Base-by-base conservation (phyloP, 768 basidiomycete genomes). In the Suillus paluster region DNA sequence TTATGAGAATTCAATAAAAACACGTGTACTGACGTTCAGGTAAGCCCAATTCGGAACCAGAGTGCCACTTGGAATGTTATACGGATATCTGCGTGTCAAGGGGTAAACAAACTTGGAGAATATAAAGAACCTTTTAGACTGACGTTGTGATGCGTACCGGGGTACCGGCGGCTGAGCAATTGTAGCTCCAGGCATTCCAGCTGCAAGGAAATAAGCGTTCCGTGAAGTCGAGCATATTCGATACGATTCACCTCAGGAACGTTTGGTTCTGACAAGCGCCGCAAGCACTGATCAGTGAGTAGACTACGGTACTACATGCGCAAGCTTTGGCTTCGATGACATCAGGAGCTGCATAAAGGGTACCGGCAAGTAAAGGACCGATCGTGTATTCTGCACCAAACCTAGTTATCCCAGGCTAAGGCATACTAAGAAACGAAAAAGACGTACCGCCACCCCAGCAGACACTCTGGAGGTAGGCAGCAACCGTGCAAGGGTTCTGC, bases 31-130 rank as follows among this genome's bases (percentile, higher is more conserved):
- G 21, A 88, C 81, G 60, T 86, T 81, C 41, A 83, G 72, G 63
- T 83, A 89, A 19, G 87, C 87, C 88, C 88, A 89, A 11, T 80
- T 80, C 10, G 86, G 87, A n/a, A 89, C 78, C 15, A 78, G 75
- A 3, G 83, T 77, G 11, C 80, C 30, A 30, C 30, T 30, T 6
- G 30, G 30, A 30, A 30, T 30, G 30, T 30, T 6, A 3, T 3
- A 30, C 0, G 84, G 82, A 63, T 76, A 87, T 19, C 84, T 84
- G 48, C 59, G 11, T 50, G 30, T 39, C 15, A 17, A 71, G 11
- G 65, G 33, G 23, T 19, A 34, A 11, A 23, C n/a, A n/a, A 44
- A 44, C 19, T 9, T 44, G 2, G n/a, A 10, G 46, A 53, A n/a
- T 30, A 9, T 2, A 44, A 58, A n/a, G n/a, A n/a, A n/a, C 14